phyloP scores from a whole-genome alignment of 2,329 filamentous ascomycete species.

The Ascochyta lentis region DNA sequence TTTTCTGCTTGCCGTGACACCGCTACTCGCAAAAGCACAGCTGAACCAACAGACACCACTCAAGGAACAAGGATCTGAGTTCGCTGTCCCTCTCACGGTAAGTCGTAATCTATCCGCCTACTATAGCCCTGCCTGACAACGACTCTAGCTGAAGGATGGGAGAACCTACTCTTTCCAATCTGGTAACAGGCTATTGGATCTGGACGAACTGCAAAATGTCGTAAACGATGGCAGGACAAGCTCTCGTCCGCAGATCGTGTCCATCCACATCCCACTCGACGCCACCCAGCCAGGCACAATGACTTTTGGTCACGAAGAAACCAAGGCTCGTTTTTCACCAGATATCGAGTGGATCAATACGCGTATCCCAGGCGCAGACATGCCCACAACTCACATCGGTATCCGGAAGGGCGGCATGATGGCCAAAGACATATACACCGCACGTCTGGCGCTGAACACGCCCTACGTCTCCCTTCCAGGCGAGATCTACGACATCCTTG shows the following conservation, averaged over 20 bases:
- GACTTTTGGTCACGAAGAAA: neutral
- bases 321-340: neutral
- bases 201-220: neutral
- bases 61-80: neutral
- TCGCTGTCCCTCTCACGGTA: conserved; percentile 8
- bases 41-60: conserved; percentile 13
- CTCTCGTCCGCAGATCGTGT: conserved; percentile 1
- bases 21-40: conserved; percentile 6
- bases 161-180: conserved; percentile 3
- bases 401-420: conserved; percentile 28
- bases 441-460: conserved; percentile 20
- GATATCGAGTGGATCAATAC: conserved; percentile 7
- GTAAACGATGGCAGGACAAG: neutral
- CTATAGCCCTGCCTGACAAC: neutral
- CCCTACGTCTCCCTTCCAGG: conserved; percentile 22
- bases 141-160: neutral
- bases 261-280: conserved; percentile 12
- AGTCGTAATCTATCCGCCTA: neutral
- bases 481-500: conserved; percentile 24
- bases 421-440: conserved; percentile 7
- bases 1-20: neutral
- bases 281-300: conserved; percentile 1
- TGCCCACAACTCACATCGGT: conserved; percentile 19
- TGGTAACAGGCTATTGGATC: neutral
- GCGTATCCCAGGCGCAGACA: conserved; percentile 4